Percentiles rank a stretch among this genome's conserved stretches.
Conservation (phyloP, 768 basidiomycete species). For the Scleroderma citrinum region DNA sequence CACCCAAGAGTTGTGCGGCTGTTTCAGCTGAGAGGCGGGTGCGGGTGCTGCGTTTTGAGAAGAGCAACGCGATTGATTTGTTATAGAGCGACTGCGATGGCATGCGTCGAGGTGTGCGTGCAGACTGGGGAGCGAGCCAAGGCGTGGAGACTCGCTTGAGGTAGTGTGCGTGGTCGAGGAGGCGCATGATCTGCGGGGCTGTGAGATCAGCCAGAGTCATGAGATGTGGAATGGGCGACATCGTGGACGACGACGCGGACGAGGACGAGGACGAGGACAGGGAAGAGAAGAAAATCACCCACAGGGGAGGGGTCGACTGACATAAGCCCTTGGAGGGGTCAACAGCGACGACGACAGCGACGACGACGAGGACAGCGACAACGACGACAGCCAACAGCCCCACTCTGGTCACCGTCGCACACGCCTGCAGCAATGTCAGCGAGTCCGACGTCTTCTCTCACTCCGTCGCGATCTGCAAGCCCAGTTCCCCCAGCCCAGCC, state of each 20-base stretch:
- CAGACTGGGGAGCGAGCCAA: conserved; percentile 54
- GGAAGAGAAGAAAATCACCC: neutral
- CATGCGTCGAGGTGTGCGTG: conserved; percentile 36
- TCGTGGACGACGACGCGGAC: conserved; percentile 1
- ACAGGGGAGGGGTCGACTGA: neutral
- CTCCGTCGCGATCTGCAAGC: conserved; percentile 46
- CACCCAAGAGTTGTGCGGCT: conserved; percentile 71
- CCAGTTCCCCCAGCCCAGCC: conserved; percentile 58
- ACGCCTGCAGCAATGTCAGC: conserved; percentile 13
- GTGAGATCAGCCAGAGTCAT: conserved; percentile 88
- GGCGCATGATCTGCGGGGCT: conserved; percentile 60
- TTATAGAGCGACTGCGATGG: conserved; percentile 72
- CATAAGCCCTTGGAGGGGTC: neutral
- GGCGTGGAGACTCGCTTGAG: conserved; percentile 61
- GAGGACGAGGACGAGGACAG: too few species aligned
- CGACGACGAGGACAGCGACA: neutral
- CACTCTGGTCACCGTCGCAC: neutral
- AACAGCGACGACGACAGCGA: neutral
- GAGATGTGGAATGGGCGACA: conserved; percentile 54
- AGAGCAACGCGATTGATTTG: conserved; percentile 85
- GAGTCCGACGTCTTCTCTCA: conserved; percentile 28
- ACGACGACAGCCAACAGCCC: neutral
- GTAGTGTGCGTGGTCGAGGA: conserved; percentile 57
- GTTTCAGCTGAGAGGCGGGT: conserved; percentile 90
- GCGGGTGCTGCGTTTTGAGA: conserved; percentile 90